These are phyloP conservation scores for Mycena albidolilacea DNA, from an alignment of 768 basidiomycete genomes.

Conservation along the genomic window DNA sequence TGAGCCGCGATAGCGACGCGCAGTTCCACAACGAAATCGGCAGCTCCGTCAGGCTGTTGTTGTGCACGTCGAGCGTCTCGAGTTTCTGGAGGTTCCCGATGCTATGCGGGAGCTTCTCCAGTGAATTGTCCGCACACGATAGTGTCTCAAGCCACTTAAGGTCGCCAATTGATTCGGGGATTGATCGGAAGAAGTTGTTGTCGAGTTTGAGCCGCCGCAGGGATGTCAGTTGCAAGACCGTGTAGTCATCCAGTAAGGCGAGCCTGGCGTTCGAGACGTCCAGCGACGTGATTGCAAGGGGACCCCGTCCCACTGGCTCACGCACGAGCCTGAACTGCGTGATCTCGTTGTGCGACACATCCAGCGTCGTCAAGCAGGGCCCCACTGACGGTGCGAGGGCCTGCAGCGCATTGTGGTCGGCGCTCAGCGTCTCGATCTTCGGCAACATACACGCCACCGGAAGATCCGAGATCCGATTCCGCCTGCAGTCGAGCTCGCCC, in stretches of 20 bases:
- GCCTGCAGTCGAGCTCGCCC: conserved; percentile 82
- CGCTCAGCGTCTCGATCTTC: conserved; percentile 73
- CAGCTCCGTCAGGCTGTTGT: conserved; percentile 87
- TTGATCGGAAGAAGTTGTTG: conserved; percentile 86
- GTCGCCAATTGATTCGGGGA: conserved; percentile 88
- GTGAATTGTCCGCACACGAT: conserved; percentile 91
- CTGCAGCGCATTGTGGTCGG: conserved; percentile 89
- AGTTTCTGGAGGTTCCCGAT: conserved; percentile 86
- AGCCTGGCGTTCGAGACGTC: conserved; percentile 93
- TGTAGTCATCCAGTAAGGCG: conserved; percentile 82
- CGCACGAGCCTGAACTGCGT: conserved; percentile 79
- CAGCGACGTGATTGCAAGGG: conserved; percentile 78
- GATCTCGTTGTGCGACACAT: conserved; percentile 91
- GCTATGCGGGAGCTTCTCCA: conserved; percentile 81
- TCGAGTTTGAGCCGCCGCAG: conserved; percentile 83
- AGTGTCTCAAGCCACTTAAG: conserved; percentile 79
- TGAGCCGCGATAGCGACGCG: conserved; percentile 77
- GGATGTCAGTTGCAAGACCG: conserved; percentile 79
- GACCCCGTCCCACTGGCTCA: conserved; percentile 57
- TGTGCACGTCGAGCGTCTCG: conserved; percentile 87
- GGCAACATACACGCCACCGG: conserved; percentile 78
- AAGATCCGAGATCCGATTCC: conserved; percentile 88
- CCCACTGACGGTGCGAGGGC: conserved; percentile 86
- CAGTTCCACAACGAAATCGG: conserved; percentile 92
- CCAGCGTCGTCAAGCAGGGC: conserved; percentile 73